phyloP scores from a whole-genome alignment of 2,329 filamentous ascomycete species.

The Lizonia empirigonia region DNA sequence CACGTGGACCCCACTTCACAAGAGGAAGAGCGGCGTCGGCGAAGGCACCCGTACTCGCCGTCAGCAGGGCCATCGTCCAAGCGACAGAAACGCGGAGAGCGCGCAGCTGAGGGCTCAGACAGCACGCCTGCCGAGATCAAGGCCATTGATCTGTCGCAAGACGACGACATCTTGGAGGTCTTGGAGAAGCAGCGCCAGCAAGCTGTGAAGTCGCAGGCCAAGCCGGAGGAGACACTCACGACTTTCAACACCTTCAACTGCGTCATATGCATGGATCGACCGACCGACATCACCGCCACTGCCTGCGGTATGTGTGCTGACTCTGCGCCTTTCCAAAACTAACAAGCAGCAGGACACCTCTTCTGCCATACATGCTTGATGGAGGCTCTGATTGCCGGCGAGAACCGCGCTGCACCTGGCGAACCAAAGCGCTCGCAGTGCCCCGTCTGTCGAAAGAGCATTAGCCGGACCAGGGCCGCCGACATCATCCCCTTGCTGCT shows the following conservation, averaged over 20 bases:
- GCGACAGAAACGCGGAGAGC: constrained; percentile 34
- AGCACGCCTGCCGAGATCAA: constrained; percentile 46
- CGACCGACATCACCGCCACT: constrained; percentile 64
- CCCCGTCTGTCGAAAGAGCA: constrained; percentile 55
- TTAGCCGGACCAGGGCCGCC: constrained; percentile 47
- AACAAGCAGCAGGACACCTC: constrained; percentile 58
- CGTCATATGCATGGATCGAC: constrained; percentile 68
- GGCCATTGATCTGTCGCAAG: constrained; percentile 57
- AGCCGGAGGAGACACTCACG: constrained; percentile 45
- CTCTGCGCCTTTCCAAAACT: constrained; percentile 27
- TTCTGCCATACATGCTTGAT: constrained; percentile 69
- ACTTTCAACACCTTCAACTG: constrained; percentile 60
- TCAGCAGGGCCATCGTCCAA: constrained; percentile 41
- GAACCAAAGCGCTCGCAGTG: constrained; percentile 53
- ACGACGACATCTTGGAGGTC: constrained; percentile 51
- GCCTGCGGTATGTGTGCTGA: constrained; percentile 58
- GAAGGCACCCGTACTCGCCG: constrained; percentile 31
- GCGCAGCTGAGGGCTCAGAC: background rate
- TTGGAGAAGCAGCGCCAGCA: constrained; percentile 61
- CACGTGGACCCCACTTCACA: too few relatives aligned
- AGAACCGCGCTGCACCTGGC: constrained; percentile 54
- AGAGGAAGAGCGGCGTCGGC: constrained; percentile 21
- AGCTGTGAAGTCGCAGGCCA: constrained; percentile 55
- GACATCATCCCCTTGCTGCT: constrained; percentile 52
- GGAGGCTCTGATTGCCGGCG: constrained; percentile 63